A percentile compares a stretch with the other conserved stretches of the same genome.
These are phyloP conservation scores for Debaryomyces singareniensis DNA, from an alignment of 1,139 yeast species.

Conservation along the genomic window DNA sequence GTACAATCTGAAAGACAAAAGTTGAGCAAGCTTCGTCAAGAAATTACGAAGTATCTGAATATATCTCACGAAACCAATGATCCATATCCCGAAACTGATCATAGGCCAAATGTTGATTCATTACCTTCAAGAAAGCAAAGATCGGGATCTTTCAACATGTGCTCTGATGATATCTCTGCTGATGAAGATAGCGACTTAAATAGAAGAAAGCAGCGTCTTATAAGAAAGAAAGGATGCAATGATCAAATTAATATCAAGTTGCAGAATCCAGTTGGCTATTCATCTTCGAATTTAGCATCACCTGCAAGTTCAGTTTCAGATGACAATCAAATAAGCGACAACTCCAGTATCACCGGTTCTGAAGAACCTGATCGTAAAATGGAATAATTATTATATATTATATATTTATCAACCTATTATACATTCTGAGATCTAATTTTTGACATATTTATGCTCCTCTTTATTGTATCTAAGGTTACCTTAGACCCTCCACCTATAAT, in stretches of 20 bases:
- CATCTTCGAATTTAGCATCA: slow-evolving; percentile 5
- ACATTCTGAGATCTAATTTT: slow-evolving; percentile 17
- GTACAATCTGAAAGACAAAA: slow-evolving; percentile 10
- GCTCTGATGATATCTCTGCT: slow-evolving; percentile 8
- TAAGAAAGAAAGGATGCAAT: slow-evolving; percentile 22
- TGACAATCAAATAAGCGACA: slow-evolving; percentile 6
- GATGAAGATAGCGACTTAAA: slow-evolving; percentile 16
- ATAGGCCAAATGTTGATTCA: not conserved
- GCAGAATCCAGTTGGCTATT: slow-evolving; percentile 2
- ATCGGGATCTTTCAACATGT: not conserved
- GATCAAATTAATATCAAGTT: slow-evolving; percentile 16
- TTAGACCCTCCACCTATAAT: slow-evolving; percentile 39
- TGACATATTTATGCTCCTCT: slow-evolving; percentile 41
- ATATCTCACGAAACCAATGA: slow-evolving; percentile 3
- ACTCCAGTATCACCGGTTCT: slow-evolving; percentile 3
- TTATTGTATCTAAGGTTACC: slow-evolving; percentile 41
- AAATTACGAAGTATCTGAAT: slow-evolving; percentile 9
- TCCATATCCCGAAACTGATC: not conserved
- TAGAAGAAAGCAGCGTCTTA: slow-evolving; percentile 28
- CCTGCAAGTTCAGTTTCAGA: slow-evolving; percentile 7
- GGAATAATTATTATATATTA: not conserved
- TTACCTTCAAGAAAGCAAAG: not conserved
- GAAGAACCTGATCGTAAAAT: slow-evolving; percentile 1
- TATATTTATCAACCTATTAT: not conserved
- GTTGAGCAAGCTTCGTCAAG: slow-evolving; percentile 10